A percentile compares a stretch with the other conserved stretches of the same genome.
Evolutionary conservation across 306 rosid species (phyloP).

Genomic region (Prunus mume): DNA sequence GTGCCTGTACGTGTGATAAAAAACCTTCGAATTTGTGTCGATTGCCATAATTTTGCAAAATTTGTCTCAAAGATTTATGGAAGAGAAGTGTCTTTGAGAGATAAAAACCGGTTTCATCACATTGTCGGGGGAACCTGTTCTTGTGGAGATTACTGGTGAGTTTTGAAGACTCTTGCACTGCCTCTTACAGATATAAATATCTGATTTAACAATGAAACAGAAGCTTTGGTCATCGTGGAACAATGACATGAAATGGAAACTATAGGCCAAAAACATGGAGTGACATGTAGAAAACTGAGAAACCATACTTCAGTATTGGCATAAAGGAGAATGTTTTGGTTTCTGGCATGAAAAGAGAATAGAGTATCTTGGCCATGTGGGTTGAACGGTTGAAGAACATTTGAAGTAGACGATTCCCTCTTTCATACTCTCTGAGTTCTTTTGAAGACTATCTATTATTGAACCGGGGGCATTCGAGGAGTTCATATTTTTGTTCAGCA

Average conservation of each 20-base stretch:
- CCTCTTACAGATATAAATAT: too few species aligned
- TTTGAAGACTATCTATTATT: too few species aligned
- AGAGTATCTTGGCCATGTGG: too few species aligned
- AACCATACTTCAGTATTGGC: background rate
- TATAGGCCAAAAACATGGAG: background rate
- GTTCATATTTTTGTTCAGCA: too few species aligned
- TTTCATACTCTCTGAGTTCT: too few species aligned
- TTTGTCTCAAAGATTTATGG: constrained; percentile 49
- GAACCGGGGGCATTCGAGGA: too few species aligned
- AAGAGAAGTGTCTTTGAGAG: constrained; percentile 71
- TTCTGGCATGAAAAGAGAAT: too few species aligned
- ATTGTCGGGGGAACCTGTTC: constrained; percentile 75
- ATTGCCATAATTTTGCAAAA: constrained; percentile 89
- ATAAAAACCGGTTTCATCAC: constrained; percentile 72
- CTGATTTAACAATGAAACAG: background rate
- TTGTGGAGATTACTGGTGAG: constrained; percentile 84
- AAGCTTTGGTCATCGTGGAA: background rate
- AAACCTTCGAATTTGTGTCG: constrained; percentile 85
- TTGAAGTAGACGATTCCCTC: too few species aligned
- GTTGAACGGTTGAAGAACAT: too few species aligned
- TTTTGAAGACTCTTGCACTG: constrained; percentile 6
- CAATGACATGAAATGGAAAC: background rate
- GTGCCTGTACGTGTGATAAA: constrained; percentile 62
- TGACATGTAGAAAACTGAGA: background rate
- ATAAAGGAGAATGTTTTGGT: too few species aligned